Conservation (phyloP, 148 eudicot species). For the Dianthus caryophyllus region DNA sequence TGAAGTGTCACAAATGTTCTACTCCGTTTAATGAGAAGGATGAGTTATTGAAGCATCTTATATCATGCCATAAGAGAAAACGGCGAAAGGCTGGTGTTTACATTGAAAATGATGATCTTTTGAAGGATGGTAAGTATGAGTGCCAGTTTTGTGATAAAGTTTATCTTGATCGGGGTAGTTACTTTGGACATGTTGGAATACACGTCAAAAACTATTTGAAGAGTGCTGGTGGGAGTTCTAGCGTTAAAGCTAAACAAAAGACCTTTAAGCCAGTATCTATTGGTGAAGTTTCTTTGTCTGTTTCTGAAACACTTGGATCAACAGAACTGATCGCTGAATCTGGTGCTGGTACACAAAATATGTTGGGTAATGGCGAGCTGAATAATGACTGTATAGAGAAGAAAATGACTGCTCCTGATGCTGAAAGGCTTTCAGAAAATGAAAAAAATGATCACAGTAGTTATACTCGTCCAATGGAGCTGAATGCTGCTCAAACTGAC, state of each 20-base stretch:
- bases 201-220: slow-evolving; percentile 57
- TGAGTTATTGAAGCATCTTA: slow-evolving; percentile 54
- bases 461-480: slow-evolving; percentile 22
- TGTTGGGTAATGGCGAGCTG: slow-evolving; percentile 14
- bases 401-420: slow-evolving; percentile 24
- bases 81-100: slow-evolving; percentile 52
- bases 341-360: slow-evolving; percentile 26
- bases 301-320: slow-evolving; percentile 24
- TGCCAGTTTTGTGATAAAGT: slow-evolving; percentile 74
- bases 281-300: slow-evolving; percentile 28
- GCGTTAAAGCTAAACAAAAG: slow-evolving; percentile 27
- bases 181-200: slow-evolving; percentile 76
- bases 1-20: slow-evolving; percentile 60
- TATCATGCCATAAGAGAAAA: slow-evolving; percentile 61
- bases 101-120: slow-evolving; percentile 51
- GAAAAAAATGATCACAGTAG: slow-evolving; percentile 22
- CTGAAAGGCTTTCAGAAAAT: slow-evolving; percentile 22
- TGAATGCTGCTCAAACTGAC: slow-evolving; percentile 20
- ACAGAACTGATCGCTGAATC: slow-evolving; percentile 28
- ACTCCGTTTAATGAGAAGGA: slow-evolving; percentile 45
- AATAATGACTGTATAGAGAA: slow-evolving; percentile 22
- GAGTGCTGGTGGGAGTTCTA: slow-evolving; percentile 44
- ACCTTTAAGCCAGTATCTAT: slow-evolving; percentile 23
- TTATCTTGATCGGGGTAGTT: slow-evolving; percentile 55
- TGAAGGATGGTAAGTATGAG: slow-evolving; percentile 60